Percentiles rank a stretch among this genome's conserved stretches.
Evolutionary conservation across 352 stramenopile genomes (phyloP).

Genomic region (Phytophthora fragariaefolia): DNA sequence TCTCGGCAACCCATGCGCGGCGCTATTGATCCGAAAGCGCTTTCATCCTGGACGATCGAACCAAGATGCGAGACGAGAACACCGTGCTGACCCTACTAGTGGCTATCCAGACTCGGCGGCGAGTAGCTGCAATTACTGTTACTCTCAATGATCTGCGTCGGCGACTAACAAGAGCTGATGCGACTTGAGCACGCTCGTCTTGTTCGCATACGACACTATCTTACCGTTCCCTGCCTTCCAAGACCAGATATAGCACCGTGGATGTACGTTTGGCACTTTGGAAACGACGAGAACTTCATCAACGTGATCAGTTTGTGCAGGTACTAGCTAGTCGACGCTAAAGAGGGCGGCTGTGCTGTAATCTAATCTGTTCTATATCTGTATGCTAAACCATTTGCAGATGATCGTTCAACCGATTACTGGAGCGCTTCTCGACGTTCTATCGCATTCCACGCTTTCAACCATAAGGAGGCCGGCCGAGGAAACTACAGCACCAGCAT

Average conservation of each 20-base stretch:
- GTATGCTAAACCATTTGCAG: neutral
- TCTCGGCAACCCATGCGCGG: neutral
- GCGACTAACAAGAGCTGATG: neutral
- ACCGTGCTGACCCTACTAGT: neutral
- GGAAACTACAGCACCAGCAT: constrained; percentile 19
- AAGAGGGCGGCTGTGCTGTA: neutral
- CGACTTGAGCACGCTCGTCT: too few relatives aligned
- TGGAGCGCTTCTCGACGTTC: neutral
- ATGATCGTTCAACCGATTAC: neutral
- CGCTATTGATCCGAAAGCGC: neutral
- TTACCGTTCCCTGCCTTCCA: neutral
- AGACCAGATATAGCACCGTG: neutral
- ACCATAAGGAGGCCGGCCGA: constrained; percentile 9
- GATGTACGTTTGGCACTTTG: constrained; percentile 1
- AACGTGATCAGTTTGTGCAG: neutral
- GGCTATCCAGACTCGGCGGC: neutral
- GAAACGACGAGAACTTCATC: neutral
- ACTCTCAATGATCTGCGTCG: neutral
- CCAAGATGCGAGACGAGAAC: neutral
- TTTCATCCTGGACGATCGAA: neutral
- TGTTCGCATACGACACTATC: neutral
- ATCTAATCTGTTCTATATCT: neutral
- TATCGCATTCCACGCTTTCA: neutral
- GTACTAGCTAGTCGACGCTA: too few relatives aligned
- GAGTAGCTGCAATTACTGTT: neutral